Percentiles rank a stretch among this genome's conserved stretches.
phyloP scores from a whole-genome alignment of 768 basidiomycete genomes.

The Trametes maxima region DNA sequence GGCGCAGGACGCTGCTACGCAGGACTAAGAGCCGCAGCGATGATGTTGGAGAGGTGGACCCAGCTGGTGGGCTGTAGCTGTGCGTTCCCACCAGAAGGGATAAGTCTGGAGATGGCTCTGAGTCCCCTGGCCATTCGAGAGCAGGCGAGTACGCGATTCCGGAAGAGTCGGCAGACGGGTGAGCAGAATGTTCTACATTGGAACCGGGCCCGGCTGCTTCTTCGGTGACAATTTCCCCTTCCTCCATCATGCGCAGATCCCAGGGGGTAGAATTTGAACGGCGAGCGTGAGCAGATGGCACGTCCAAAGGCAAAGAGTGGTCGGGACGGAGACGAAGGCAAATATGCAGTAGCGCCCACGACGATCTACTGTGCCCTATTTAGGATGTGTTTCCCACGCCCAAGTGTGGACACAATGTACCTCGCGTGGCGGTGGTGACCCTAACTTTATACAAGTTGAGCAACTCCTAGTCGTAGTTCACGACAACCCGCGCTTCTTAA shows the following conservation, averaged over 20 bases:
- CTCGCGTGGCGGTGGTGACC: constrained; percentile 21
- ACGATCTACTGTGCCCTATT: constrained; percentile 14
- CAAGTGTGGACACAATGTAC: constrained; percentile 12
- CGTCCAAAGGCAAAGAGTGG: not conserved
- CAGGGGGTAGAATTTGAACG: not conserved
- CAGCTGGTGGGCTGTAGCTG: not conserved
- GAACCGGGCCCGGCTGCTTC: not conserved
- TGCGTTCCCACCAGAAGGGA: not conserved
- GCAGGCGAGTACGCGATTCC: constrained; percentile 48
- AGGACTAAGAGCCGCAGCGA: constrained; percentile 44
- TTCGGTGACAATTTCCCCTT: constrained; percentile 5
- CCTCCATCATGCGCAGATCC: constrained; percentile 8
- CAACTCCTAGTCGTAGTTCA: not conserved
- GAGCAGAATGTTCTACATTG: not conserved
- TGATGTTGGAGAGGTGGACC: constrained; percentile 7
- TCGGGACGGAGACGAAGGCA: not conserved
- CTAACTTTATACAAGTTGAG: not conserved
- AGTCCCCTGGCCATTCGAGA: constrained; percentile 62
- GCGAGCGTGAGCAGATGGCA: not conserved
- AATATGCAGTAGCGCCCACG: constrained; percentile 9
- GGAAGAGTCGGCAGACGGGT: not conserved
- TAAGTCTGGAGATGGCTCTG: not conserved
- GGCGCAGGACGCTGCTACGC: constrained; percentile 50
- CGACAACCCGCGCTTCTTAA: not conserved
- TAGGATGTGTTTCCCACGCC: constrained; percentile 12